Percentiles rank a stretch among this genome's conserved stretches.
phyloP scores from a whole-genome alignment of 2,329 filamentous ascomycete species.

The Phoma sp. region DNA sequence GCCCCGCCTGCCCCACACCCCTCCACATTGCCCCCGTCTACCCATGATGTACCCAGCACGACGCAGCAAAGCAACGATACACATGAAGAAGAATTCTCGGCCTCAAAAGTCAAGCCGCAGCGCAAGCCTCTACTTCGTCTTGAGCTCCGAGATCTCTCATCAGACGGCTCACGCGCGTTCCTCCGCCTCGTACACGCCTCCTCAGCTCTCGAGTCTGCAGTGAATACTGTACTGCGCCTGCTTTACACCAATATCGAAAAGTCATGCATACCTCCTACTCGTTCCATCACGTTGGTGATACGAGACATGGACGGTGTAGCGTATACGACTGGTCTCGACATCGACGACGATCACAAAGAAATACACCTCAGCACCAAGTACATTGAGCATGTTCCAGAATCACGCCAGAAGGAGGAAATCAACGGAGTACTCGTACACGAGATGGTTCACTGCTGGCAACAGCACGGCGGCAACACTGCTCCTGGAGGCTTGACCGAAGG shows the following conservation, averaged over 20 bases:
- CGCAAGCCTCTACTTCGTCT: slow-evolving; percentile 56
- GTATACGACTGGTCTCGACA: slow-evolving; percentile 80
- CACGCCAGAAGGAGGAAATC: slow-evolving; percentile 65
- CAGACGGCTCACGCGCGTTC: slow-evolving; percentile 69
- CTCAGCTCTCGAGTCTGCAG: slow-evolving; percentile 65
- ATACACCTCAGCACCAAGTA: slow-evolving; percentile 87
- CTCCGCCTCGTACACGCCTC: slow-evolving; percentile 69
- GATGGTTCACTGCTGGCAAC: slow-evolving; percentile 93
- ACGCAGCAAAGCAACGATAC: slow-evolving; percentile 5
- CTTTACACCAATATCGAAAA: slow-evolving; percentile 64
- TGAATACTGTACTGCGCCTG: slow-evolving; percentile 71
- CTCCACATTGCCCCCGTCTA: slow-evolving; percentile 36
- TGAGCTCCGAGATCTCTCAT: slow-evolving; percentile 57
- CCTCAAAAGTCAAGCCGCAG: slow-evolving; percentile 30
- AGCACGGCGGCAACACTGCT: slow-evolving; percentile 65
- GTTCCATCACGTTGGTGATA: slow-evolving; percentile 84
- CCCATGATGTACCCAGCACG: background rate
- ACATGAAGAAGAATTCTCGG: background rate
- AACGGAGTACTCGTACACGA: slow-evolving; percentile 87
- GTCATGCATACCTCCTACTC: slow-evolving; percentile 65
- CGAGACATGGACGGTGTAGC: slow-evolving; percentile 83
- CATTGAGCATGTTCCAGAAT: slow-evolving; percentile 57
- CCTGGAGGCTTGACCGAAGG: slow-evolving; percentile 83
- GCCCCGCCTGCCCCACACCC: slow-evolving; percentile 35
- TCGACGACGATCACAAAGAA: slow-evolving; percentile 88